These are phyloP conservation scores for Stagonosporopsis tanaceti DNA, from an alignment of 2,329 filamentous ascomycete genomes.

Conservation along the genomic window DNA sequence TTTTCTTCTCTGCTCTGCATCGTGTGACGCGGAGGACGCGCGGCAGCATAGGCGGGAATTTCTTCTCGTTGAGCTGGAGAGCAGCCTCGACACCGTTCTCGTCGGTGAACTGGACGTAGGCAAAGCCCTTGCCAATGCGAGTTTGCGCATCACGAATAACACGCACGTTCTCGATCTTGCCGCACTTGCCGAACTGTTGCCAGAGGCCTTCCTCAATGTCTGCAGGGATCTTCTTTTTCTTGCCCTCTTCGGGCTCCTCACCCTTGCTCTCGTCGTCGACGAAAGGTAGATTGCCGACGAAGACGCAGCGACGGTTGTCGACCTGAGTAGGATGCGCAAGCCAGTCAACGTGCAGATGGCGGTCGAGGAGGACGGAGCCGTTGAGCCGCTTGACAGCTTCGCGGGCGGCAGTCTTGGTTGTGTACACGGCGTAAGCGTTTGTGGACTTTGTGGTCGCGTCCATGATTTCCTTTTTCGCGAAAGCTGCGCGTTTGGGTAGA, in stretches of 20 bases:
- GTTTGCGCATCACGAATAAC: slow-evolving; percentile 90
- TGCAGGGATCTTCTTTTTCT: slow-evolving; percentile 75
- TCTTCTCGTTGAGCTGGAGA: slow-evolving; percentile 86
- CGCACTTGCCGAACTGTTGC: slow-evolving; percentile 78
- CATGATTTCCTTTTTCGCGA: slow-evolving; percentile 89
- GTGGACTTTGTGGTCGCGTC: slow-evolving; percentile 89
- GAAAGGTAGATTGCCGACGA: slow-evolving; percentile 95
- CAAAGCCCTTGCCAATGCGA: slow-evolving; percentile 93
- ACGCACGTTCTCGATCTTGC: slow-evolving; percentile 90
- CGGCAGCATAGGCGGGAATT: slow-evolving; percentile 93
- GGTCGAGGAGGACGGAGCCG: slow-evolving; percentile 80
- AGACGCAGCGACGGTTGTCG: slow-evolving; percentile 90
- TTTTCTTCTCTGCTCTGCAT: slow-evolving; percentile 71
- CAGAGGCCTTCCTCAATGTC: slow-evolving; percentile 94
- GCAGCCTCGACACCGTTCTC: slow-evolving; percentile 90
- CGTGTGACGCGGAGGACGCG: slow-evolving; percentile 84
- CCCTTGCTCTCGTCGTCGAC: slow-evolving; percentile 87
- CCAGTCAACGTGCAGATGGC: slow-evolving; percentile 89
- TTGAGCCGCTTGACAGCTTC: slow-evolving; percentile 81
- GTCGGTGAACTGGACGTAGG: slow-evolving; percentile 95
- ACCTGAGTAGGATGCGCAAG: slow-evolving; percentile 85
- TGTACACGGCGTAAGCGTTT: slow-evolving; percentile 94
- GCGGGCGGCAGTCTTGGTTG: slow-evolving; percentile 75
- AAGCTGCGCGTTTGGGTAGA: slow-evolving; percentile 93
- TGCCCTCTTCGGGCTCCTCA: slow-evolving; percentile 68